Evolutionary conservation across 2,329 filamentous ascomycete species (phyloP).

Genomic region (Herpotrichia juniperi): DNA sequence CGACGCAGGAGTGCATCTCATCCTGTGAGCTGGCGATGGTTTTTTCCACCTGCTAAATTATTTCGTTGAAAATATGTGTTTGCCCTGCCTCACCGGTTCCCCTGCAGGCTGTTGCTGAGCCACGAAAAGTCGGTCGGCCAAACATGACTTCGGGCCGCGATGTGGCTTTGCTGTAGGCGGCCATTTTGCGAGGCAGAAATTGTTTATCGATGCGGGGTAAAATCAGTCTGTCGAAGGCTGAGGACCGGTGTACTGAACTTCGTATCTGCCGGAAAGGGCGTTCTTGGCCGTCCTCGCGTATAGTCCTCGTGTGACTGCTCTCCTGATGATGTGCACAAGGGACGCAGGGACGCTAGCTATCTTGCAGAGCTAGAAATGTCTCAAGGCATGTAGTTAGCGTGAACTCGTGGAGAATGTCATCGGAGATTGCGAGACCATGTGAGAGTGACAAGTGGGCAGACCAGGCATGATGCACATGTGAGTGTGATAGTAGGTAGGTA

Average conservation of each 20-base stretch:
- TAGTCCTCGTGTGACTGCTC: slow-evolving; percentile 4
- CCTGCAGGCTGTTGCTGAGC: neutral
- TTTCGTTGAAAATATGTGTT: neutral
- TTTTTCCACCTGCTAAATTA: too few species aligned
- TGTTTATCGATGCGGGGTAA: neutral
- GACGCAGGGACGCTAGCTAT: slow-evolving; percentile 5
- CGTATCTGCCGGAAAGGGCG: slow-evolving; percentile 5
- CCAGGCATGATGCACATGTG: neutral
- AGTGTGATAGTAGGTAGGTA: neutral
- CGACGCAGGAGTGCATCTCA: neutral
- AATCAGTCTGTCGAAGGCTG: slow-evolving; percentile 3
- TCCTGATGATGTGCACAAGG: slow-evolving; percentile 6
- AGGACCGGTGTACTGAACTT: slow-evolving; percentile 8
- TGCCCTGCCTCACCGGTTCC: neutral
- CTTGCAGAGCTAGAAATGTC: neutral
- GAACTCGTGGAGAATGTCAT: neutral
- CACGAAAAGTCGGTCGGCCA: neutral
- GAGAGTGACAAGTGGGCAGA: neutral
- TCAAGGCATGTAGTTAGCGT: slow-evolving; percentile 9
- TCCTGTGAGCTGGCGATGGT: neutral
- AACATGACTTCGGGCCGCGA: neutral
- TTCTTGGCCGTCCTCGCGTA: neutral
- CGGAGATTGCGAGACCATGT: neutral
- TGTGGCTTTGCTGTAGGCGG: slow-evolving; percentile 3
- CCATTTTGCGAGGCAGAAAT: slow-evolving; percentile 7